Base-by-base conservation (phyloP, 31 red algal genomes). In the Odonthalia washingtoniensis region DNA sequence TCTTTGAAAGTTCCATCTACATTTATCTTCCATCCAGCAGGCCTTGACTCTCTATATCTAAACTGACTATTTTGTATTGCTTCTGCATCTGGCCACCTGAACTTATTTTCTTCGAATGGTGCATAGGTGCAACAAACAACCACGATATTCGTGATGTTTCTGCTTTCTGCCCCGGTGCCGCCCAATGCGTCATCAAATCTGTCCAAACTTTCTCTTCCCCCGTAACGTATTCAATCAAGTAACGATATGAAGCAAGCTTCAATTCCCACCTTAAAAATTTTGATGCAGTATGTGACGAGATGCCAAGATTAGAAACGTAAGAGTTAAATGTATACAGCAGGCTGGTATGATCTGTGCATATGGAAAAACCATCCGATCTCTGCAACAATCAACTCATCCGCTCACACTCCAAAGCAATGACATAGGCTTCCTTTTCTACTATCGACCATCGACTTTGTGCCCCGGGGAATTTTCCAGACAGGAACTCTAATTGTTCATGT, bases 141-240 rank as follows among this genome's bases (percentile, higher is more conserved):
- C n/a, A n/a, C n/a, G n/a, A n/a, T 43, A 5, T 24, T 32, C 39
- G 14, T 18, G 5, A 5, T 84, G 4, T 3, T 17, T 60, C 3
- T 44, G 24, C 12, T 72, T 18, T 34, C 5, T 32, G 6, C 16
- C 18, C 72, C 14, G 35, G 65, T 41, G 36, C 73, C 81, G 5
- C 65, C 64, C 81, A 18, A 84, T 27, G 32, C 9, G 41, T 84
- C 73, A 42, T 84, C 62, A 16, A 69, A 60, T 26, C 62, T 40
- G 4, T 70, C 27, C 17, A 70, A 40, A 40, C 40, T n/a, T n/a
- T n/a, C n/a, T n/a, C n/a, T n/a, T n/a, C n/a, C n/a, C n/a, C n/a
- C n/a, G n/a, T n/a, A n/a, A 24, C 14, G 26, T 5, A 37, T 9
- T n/a, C n/a, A n/a, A n/a, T 42, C 21, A 21, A 14, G 18, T 77